Evolutionary conservation across 768 basidiomycete genomes (phyloP).

Genomic region (Leucogyrophana mollusca): DNA sequence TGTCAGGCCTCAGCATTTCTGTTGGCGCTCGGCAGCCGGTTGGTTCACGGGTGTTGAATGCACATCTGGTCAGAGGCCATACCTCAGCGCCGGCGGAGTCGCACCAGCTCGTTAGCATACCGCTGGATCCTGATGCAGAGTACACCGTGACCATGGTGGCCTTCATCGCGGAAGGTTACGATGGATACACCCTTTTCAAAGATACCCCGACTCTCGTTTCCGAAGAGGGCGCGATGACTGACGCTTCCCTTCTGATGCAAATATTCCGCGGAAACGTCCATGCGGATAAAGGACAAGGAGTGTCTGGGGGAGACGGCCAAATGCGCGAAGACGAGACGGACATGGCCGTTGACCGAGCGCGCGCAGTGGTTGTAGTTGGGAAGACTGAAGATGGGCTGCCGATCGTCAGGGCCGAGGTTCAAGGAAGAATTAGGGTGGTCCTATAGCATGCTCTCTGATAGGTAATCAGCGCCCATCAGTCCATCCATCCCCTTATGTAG

Average conservation of each 20-base stretch:
- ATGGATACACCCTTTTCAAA: conserved; percentile 9
- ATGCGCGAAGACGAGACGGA: neutral
- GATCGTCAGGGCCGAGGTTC: neutral
- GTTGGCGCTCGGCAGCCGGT: conserved; percentile 4
- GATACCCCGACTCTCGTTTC: neutral
- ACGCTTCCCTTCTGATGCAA: conserved; percentile 9
- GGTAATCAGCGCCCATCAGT: no score
- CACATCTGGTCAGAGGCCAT: conserved; percentile 5
- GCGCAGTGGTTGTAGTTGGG: neutral
- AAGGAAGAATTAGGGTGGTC: neutral
- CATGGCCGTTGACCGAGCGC: neutral
- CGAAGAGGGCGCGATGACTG: conserved; percentile 3
- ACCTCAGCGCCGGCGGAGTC: neutral
- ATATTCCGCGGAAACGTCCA: conserved; percentile 7
- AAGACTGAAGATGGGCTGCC: neutral
- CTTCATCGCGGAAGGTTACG: conserved; percentile 12
- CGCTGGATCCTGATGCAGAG: neutral
- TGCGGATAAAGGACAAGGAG: neutral
- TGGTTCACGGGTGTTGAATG: conserved; percentile 2
- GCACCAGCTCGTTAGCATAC: no score
- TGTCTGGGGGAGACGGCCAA: conserved; percentile 6
- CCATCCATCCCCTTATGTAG: no score
- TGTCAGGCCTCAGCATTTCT: conserved; percentile 1
- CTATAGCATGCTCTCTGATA: no score
- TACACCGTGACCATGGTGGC: conserved; percentile 7